phyloP scores from a whole-genome alignment of 2,329 filamentous ascomycete genomes.

The Verticillium nonalfalfae region DNA sequence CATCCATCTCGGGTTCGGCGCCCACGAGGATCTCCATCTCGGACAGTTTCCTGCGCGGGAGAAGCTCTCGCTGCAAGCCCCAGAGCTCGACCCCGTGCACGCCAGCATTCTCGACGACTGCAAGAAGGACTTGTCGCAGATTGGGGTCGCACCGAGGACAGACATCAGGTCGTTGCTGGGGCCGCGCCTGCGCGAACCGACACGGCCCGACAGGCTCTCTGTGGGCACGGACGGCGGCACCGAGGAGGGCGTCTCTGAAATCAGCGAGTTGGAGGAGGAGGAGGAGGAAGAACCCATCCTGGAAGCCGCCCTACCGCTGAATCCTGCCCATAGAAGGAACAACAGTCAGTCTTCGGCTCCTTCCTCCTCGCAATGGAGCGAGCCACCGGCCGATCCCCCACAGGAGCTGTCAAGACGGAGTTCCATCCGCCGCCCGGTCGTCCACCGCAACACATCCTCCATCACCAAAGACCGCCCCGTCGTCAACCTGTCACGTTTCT shows the following conservation, averaged over 20 bases:
- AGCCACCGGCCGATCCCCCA: background rate
- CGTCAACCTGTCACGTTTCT: background rate
- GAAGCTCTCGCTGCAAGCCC: conserved; percentile 10
- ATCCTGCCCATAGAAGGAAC: background rate
- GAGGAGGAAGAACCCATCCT: background rate
- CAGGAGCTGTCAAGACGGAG: background rate
- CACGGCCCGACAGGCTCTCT: conserved; percentile 6
- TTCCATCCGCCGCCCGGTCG: background rate
- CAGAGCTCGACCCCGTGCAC: conserved; percentile 33
- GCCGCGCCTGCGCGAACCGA: conserved; percentile 4
- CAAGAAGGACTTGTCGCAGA: conserved; percentile 29
- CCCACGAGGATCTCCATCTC: conserved; percentile 42
- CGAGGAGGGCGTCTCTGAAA: conserved; percentile 36
- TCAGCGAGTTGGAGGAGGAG: conserved; percentile 45
- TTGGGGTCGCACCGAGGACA: conserved; percentile 13
- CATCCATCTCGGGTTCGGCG: conserved; percentile 47
- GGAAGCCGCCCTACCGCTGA: background rate
- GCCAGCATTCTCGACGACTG: conserved; percentile 32
- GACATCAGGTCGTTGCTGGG: conserved; percentile 16
- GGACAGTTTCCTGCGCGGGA: conserved; percentile 25
- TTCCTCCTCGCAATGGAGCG: background rate
- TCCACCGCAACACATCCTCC: background rate
- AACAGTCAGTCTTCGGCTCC: background rate
- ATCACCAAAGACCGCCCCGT: background rate
- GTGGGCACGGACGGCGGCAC: conserved; percentile 7